These are phyloP conservation scores for Circinella minor DNA, from an alignment of 371 early-diverging fungal genomes.

Conservation along the genomic window DNA sequence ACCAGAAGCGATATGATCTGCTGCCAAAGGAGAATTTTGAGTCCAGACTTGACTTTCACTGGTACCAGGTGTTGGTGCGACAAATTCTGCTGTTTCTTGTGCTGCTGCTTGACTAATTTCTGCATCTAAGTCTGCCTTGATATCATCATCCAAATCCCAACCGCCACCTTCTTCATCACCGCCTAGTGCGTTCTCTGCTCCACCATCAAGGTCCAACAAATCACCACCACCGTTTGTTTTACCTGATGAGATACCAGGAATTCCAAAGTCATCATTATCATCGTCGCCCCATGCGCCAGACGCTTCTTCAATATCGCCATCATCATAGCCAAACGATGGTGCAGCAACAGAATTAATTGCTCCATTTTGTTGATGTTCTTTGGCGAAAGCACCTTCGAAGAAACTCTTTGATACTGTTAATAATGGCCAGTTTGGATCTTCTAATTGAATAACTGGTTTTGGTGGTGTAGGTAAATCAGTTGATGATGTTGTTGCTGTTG, in stretches of 20 bases:
- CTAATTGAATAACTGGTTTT: conserved; percentile 68
- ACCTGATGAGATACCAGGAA: conserved; percentile 17
- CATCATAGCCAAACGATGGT: conserved; percentile 51
- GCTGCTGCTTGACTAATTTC: conserved; percentile 67
- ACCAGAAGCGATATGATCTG: conserved; percentile 93
- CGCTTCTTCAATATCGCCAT: conserved; percentile 58
- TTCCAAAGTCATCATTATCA: conserved; percentile 55
- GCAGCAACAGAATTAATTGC: conserved; percentile 35
- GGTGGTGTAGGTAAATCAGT: conserved; percentile 61
- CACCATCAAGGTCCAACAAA: conserved; percentile 47
- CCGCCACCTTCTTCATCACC: conserved; percentile 56
- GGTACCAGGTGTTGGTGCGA: conserved; percentile 76
- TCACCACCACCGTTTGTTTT: conserved; percentile 21
- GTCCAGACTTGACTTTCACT: conserved; percentile 75
- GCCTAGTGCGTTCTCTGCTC: conserved; percentile 26
- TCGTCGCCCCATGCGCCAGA: conserved; percentile 77
- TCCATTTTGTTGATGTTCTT: conserved; percentile 31
- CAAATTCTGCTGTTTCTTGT: conserved; percentile 66
- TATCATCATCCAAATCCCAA: conserved; percentile 67
- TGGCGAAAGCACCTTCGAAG: conserved; percentile 67
- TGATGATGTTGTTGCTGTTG: conserved; percentile 22
- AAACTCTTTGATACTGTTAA: conserved; percentile 74
- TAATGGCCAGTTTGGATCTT: conserved; percentile 89
- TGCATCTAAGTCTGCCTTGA: conserved; percentile 64
- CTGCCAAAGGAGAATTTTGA: conserved; percentile 83